Percentiles rank a stretch among this genome's conserved stretches.
phyloP scores from a whole-genome alignment of 2,329 filamentous ascomycete genomes.

The Colletotrichum truncatum region DNA sequence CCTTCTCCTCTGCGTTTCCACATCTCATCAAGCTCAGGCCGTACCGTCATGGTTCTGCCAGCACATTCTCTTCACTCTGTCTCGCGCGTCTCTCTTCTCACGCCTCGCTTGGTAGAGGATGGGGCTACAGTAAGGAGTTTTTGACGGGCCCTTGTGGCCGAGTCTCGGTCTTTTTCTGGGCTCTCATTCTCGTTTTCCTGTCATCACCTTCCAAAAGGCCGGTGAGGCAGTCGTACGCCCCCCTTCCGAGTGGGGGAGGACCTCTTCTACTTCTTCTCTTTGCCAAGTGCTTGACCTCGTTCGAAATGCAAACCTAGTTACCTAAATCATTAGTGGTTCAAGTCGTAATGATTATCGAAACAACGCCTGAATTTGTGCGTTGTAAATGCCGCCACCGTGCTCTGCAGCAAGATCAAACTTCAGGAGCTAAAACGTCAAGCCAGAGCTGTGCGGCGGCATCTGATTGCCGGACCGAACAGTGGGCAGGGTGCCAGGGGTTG shows the following conservation, averaged over 20 bases:
- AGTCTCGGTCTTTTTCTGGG: constrained; percentile 25
- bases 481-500: constrained; percentile 13
- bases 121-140: too few relatives aligned
- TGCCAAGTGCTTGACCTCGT: neutral
- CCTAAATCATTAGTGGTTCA: too few relatives aligned
- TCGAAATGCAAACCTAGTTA: too few relatives aligned
- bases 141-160: constrained; percentile 19
- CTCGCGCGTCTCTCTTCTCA: neutral
- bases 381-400: neutral
- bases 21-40: constrained; percentile 1
- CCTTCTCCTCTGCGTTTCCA: constrained; percentile 1
- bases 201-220: neutral
- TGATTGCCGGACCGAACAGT: constrained; percentile 24
- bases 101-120: too few relatives aligned
- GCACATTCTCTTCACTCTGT: neutral
- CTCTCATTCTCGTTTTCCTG: too few relatives aligned
- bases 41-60: neutral
- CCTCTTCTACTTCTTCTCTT: neutral
- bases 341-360: too few relatives aligned
- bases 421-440: neutral
- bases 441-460: constrained; percentile 18
- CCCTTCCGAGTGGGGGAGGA: neutral
- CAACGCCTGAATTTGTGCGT: neutral
- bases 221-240: constrained; percentile 1
- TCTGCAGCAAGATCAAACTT: neutral